Base-by-base conservation (phyloP, 768 basidiomycete genomes). In the Mycena floridula region DNA sequence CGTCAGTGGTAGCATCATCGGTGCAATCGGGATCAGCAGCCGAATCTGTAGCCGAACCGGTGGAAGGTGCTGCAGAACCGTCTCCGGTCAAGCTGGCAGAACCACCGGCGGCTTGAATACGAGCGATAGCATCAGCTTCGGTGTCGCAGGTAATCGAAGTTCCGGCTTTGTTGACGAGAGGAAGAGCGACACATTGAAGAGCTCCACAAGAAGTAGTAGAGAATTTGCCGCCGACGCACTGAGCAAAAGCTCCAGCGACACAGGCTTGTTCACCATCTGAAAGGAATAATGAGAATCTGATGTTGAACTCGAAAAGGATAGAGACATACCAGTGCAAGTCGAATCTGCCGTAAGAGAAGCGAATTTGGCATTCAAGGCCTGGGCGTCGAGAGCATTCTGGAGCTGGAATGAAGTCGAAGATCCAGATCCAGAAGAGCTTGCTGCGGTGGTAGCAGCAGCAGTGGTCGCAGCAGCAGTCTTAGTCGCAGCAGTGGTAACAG, bases 221-320 rank as follows among this genome's bases (percentile, higher is more conserved):
- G 48, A 66, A 69, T 37, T 55, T 53, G 28, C 74, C 76, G 25
- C 53, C 56, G 18, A 70, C 73, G 49, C 79, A 80, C 48, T 73
- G 73, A 4, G 76, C 76, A 30, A 81, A 72, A 7, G 59, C 46
- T 25, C 53, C 54, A 42, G 59, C 50, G 15, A 77, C 50, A 50
- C 78, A 80, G 2, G 74, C 76, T 20, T 64, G 50, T 21, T 67
- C 59, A n/a, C 73, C 70, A 37, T 49, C 62, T 21, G 47, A 42
- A 49, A 48, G 54, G n/a, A 42, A 27, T 5, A 53, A 50, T 7
- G 39, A 50, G 6, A 18, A 22, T 46, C n/a, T 25, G 27, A 25
- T n/a, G 25, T 38, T 11, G 4, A 26, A 27, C 11, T 20, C 20
- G 24, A 11, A 12, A 9, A 3, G 9, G 16, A 40, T 25, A 44